phyloP scores from a whole-genome alignment of 495 filamentous ascomycete species.

The Penicillium dipodomyicola region DNA sequence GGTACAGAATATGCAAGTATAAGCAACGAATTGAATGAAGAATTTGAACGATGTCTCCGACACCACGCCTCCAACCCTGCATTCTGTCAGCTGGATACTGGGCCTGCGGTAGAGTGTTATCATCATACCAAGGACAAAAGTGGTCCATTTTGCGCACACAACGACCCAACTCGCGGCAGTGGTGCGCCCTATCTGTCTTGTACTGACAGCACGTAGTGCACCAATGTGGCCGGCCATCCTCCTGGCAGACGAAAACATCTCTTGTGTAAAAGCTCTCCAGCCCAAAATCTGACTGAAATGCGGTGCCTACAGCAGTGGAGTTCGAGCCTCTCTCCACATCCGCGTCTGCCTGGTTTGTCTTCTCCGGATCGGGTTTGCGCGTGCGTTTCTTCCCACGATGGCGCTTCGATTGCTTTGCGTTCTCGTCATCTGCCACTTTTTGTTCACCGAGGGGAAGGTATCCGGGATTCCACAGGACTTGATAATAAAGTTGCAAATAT shows the following conservation, averaged over 20 bases:
- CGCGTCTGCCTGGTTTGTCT: conserved; percentile 20
- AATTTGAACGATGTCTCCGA: conserved; percentile 85
- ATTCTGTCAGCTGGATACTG: conserved; percentile 16
- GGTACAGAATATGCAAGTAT: conserved; percentile 64
- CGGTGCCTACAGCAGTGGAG: conserved; percentile 21
- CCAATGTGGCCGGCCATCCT: conserved; percentile 75
- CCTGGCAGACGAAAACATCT: conserved; percentile 77
- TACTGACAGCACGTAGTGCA: conserved; percentile 76
- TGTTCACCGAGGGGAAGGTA: conserved; percentile 59
- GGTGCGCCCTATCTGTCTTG: conserved; percentile 82
- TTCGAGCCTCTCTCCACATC: conserved; percentile 29
- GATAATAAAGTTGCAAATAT: conserved; percentile 66
- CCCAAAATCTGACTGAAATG: conserved; percentile 29
- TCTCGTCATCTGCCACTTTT: conserved; percentile 21
- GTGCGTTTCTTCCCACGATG: conserved; percentile 16
- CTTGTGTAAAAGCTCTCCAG: conserved; percentile 67
- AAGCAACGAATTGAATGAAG: conserved; percentile 80
- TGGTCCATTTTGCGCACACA: conserved; percentile 92
- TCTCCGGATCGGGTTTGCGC: conserved; percentile 24
- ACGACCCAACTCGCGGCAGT: conserved; percentile 74
- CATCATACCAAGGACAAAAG: conserved; percentile 77
- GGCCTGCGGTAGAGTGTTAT: not conserved
- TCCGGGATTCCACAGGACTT: conserved; percentile 65
- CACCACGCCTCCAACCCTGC: conserved; percentile 80
- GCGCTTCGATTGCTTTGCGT: conserved; percentile 13